These are phyloP conservation scores for Chloris gayana DNA, from an alignment of 176 grass and related monocot species.

Conservation along the genomic window DNA sequence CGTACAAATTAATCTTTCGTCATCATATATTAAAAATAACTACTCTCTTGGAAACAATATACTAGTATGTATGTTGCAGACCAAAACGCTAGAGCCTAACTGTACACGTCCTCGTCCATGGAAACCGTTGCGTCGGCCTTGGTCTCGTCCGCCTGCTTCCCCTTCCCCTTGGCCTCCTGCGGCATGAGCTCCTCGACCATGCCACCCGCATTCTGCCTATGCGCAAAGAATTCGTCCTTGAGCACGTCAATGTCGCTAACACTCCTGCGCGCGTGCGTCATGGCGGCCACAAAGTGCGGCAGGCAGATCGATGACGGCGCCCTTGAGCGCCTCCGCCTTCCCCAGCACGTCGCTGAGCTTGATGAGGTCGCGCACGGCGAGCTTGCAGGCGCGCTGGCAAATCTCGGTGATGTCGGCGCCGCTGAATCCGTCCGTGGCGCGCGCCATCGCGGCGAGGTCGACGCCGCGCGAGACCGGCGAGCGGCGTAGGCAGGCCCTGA, in stretches of 20 bases:
- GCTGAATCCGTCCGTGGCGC: too few species aligned
- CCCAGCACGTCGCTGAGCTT: background rate
- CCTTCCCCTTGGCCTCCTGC: background rate
- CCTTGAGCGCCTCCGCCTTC: background rate
- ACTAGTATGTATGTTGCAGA: too few species aligned
- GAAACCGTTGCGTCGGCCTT: background rate
- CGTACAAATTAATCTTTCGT: too few species aligned
- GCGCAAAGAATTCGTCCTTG: background rate
- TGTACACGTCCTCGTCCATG: background rate
- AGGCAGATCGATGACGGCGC: background rate
- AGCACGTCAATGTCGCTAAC: background rate
- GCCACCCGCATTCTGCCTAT: background rate
- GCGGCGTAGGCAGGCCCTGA: too few species aligned
- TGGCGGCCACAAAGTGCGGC: background rate
- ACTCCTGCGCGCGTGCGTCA: background rate
- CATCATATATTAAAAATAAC: too few species aligned
- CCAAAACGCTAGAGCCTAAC: too few species aligned
- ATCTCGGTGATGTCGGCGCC: too few species aligned
- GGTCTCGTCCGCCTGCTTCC: background rate
- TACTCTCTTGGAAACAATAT: too few species aligned
- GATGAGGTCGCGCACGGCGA: background rate
- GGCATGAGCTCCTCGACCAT: background rate
- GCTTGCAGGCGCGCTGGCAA: too few species aligned
- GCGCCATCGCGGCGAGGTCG: background rate
- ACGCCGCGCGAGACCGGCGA: background rate